Evolutionary conservation across 2,329 filamentous ascomycete species (phyloP).

Genomic region (Fusarium agapanthi): DNA sequence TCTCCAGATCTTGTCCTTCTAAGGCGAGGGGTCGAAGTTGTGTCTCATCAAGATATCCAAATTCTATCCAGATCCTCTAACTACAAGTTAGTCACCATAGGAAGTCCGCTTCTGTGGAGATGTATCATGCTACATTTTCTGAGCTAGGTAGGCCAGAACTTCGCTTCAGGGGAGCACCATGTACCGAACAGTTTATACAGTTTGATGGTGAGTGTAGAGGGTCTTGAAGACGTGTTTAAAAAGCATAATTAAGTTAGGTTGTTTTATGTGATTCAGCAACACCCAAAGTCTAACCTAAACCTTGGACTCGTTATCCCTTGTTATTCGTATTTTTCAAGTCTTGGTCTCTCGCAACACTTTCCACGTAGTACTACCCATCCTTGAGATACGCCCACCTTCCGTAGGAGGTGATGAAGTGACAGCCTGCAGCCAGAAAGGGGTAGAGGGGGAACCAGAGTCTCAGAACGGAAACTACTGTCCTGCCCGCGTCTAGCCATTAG

Average conservation of each 20-base stretch:
- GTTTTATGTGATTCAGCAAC: not conserved
- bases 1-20: not conserved
- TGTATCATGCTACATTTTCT: not conserved
- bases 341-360: not conserved
- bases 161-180: not conserved
- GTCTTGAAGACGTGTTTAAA: not conserved
- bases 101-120: not conserved
- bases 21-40: not conserved
- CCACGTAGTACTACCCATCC: not conserved
- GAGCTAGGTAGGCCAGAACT: not conserved
- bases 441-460: conserved; percentile 25
- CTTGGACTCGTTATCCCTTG: not conserved
- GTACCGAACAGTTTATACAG: not conserved
- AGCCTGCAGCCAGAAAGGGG: conserved; percentile 14
- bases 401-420: not conserved
- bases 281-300: not conserved
- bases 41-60: not conserved
- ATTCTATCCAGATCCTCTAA: not conserved
- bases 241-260: not conserved
- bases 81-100: not conserved
- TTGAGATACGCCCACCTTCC: conserved; percentile 1
- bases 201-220: not conserved
- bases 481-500: conserved; percentile 20
- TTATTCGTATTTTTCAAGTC: not conserved
- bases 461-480: conserved; percentile 29